Evolutionary conservation across 169 alveolate genomes (phyloP), one percentile per base, ranked within the genome.

Genomic region (Eimeria necatrix): DNA sequence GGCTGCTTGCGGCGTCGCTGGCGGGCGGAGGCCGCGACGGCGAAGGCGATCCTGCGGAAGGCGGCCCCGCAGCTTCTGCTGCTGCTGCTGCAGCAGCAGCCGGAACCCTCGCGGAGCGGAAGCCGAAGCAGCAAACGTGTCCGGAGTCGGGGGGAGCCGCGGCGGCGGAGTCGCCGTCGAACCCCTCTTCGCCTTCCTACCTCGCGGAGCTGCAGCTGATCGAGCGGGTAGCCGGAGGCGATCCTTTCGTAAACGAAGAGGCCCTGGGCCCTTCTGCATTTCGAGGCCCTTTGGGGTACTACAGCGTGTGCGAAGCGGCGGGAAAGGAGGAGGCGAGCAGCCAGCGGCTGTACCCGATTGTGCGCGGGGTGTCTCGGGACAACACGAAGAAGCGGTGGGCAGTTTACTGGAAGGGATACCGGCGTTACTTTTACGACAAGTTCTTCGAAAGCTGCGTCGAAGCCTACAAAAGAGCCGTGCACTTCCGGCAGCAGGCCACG

Each of bases 331-430:
- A 51, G 3, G 59, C 59, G 53, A 9, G 76, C 1, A 41, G 81
- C 68, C 89, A 59, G 22, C 74, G 95, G 52, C 86, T 76, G 68
- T 92, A 92, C 78, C 95, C 95, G 9, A 73, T 92, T 22, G 92
- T 92, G 41, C 91, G 92, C 22, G 95, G 95, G 18, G 95, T 92
- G 60, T 92, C 95, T 32, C 95, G 95, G 8, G 95, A 92, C 76
- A 92, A 92, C 92, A 92, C 95, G 18, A 92, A 92, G 76, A 78
- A 80, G 71, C 56, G 95, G n/a, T 92, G 95, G 95, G 95, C 95
- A 7, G 95, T 92, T 16, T 92, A 92, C 93, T 92, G 95, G 95
- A 92, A 92, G 70, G 95, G 95, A 10, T 78, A 81, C 52, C n/a
- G 95, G 70, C 76, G 88, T 24, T 92, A 92, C 87, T 92, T 92